Percentiles rank a stretch among this genome's conserved stretches.
These are phyloP conservation scores for Pueraria montana DNA, from an alignment of 306 rosid species.

Conservation along the genomic window DNA sequence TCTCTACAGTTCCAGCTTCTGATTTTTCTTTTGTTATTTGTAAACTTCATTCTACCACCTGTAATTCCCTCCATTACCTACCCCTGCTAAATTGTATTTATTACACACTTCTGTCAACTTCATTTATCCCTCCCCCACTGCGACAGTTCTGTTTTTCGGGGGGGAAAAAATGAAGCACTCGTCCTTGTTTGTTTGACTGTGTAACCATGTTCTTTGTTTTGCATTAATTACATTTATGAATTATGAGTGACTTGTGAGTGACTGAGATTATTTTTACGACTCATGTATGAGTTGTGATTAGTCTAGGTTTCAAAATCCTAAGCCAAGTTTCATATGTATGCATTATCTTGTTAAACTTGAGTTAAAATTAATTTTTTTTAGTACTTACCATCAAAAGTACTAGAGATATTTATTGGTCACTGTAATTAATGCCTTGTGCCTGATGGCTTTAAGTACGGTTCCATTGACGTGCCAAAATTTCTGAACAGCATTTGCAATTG, in stretches of 20 bases:
- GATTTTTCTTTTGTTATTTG: neutral
- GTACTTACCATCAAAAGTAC: too few species aligned
- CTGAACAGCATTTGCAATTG: slow-evolving; percentile 11
- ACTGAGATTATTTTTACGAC: neutral
- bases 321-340: too few species aligned
- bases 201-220: neutral
- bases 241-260: neutral
- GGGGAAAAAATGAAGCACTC: too few species aligned
- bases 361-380: too few species aligned
- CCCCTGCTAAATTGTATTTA: neutral
- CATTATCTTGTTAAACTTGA: too few species aligned
- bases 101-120: neutral
- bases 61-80: neutral
- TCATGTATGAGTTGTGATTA: neutral
- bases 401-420: neutral
- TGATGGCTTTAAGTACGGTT: neutral
- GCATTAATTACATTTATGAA: neutral
- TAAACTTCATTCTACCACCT: neutral
- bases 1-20: neutral
- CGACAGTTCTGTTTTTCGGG: too few species aligned
- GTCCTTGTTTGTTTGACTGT: too few species aligned
- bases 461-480: neutral
- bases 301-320: too few species aligned
- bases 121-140: neutral
- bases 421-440: neutral